Evolutionary conservation across 1,284 basidiomycete species (phyloP).

Genomic region (Athelia psychrophila): DNA sequence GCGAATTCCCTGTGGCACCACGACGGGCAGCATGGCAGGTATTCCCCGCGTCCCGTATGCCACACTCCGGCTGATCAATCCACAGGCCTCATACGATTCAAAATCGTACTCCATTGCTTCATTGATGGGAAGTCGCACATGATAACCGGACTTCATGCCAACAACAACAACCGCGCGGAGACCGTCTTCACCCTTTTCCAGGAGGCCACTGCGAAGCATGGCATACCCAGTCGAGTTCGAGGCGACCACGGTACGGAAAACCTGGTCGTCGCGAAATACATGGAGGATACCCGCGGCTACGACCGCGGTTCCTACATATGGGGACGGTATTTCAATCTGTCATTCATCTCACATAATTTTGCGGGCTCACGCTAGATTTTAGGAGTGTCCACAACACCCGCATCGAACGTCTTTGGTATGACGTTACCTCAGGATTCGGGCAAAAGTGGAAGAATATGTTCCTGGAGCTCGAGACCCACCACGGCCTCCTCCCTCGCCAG

Average conservation of each 20-base stretch:
- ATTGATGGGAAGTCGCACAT: slow-evolving; percentile 32
- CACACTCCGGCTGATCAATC: not conserved
- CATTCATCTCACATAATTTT: not conserved
- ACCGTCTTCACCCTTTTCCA: slow-evolving; percentile 29
- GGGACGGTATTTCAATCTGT: not conserved
- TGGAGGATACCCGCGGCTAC: slow-evolving; percentile 5
- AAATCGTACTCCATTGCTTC: slow-evolving; percentile 35
- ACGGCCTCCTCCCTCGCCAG: slow-evolving; percentile 16
- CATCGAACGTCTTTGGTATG: slow-evolving; percentile 25
- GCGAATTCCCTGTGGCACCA: slow-evolving; percentile 32
- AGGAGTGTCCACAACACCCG: slow-evolving; percentile 20
- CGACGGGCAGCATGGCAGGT: slow-evolving; percentile 28
- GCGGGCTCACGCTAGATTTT: not conserved
- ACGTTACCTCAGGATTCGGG: slow-evolving; percentile 20
- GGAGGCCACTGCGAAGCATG: slow-evolving; percentile 14
- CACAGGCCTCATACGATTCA: slow-evolving; percentile 24
- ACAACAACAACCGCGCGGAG: slow-evolving; percentile 24
- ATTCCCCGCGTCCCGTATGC: not conserved
- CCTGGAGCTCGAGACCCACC: slow-evolving; percentile 14
- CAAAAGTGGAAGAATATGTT: slow-evolving; percentile 15
- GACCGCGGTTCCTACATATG: slow-evolving; percentile 2
- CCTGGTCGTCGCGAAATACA: slow-evolving; percentile 18
- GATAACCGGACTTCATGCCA: slow-evolving; percentile 26
- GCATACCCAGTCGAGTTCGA: slow-evolving; percentile 23
- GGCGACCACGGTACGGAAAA: slow-evolving; percentile 35